Percentiles rank a stretch among this genome's conserved stretches.
phyloP scores from a whole-genome alignment of 306 rosid species.

The Alnus rubra region DNA sequence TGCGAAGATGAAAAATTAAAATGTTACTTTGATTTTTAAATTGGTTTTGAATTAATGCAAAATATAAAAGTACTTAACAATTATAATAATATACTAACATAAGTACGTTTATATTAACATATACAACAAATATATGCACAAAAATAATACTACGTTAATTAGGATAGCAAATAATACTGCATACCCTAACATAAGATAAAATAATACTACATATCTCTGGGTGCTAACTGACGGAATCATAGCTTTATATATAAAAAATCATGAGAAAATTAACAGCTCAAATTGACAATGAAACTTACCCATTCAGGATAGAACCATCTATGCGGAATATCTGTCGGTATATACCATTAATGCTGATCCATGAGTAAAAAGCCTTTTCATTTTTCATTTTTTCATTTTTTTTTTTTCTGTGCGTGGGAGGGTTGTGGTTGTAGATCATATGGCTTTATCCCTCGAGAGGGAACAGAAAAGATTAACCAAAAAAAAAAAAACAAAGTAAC shows the following conservation, averaged over 20 bases:
- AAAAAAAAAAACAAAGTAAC: background rate
- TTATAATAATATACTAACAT: background rate
- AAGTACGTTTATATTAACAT: too few relatives aligned
- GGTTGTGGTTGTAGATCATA: too few relatives aligned
- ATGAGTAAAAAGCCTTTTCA: slow-evolving; percentile 10
- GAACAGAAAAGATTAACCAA: background rate
- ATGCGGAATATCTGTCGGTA: slow-evolving; percentile 15
- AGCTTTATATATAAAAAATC: background rate
- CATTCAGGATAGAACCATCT: slow-evolving; percentile 6
- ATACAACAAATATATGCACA: background rate
- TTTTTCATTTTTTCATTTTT: background rate
- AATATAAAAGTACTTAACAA: slow-evolving; percentile 26
- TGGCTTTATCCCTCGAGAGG: slow-evolving; percentile 6
- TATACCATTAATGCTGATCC: slow-evolving; percentile 21
- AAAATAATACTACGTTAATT: background rate
- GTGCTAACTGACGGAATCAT: background rate
- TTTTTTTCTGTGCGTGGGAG: background rate
- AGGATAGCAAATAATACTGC: background rate
- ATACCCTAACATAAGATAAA: background rate
- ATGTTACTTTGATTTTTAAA: too few relatives aligned
- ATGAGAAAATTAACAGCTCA: background rate
- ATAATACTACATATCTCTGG: slow-evolving; percentile 2
- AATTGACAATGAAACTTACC: slow-evolving; percentile 8
- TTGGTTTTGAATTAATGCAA: slow-evolving; percentile 28
- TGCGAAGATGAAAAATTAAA: too few relatives aligned